phyloP scores from a whole-genome alignment of 2,329 filamentous ascomycete genomes.

The Arthrobotrys sphaeroides region DNA sequence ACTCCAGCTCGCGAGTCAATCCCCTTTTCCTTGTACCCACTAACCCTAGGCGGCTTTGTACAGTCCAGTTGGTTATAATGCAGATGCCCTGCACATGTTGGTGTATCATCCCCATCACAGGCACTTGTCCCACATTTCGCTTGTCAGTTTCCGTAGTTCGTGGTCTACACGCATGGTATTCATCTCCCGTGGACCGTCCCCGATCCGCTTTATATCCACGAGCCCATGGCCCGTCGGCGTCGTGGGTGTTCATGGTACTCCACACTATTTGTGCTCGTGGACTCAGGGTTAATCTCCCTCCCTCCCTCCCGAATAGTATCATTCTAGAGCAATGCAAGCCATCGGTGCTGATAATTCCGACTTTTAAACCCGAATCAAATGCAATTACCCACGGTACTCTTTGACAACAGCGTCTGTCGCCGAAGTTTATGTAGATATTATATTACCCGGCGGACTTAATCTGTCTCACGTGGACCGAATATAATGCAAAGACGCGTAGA shows the following conservation, averaged over 20 bases:
- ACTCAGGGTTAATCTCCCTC: background rate
- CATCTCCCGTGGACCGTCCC: background rate
- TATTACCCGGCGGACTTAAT: background rate
- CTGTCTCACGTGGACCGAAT: background rate
- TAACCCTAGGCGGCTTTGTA: too few relatives aligned
- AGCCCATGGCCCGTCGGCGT: background rate
- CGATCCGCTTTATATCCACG: background rate
- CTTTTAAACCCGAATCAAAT: background rate
- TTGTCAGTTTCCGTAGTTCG: background rate
- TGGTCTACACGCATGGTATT: background rate
- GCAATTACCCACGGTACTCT: background rate
- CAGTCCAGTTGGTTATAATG: background rate
- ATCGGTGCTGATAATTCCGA: background rate
- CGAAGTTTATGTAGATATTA: background rate
- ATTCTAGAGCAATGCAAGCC: too few relatives aligned
- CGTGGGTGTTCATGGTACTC: background rate
- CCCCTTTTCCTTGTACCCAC: background rate
- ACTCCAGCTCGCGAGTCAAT: background rate
- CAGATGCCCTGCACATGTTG: background rate
- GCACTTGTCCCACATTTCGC: background rate
- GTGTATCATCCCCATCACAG: constrained; percentile 1
- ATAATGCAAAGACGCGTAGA: background rate
- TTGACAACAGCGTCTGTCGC: background rate
- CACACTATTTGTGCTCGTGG: background rate
- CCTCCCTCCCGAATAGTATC: too few relatives aligned